Evolutionary conservation across 2,329 filamentous ascomycete genomes (phyloP), one percentile per base, ranked within the genome.

Genomic region (Talaromyces sp.): DNA sequence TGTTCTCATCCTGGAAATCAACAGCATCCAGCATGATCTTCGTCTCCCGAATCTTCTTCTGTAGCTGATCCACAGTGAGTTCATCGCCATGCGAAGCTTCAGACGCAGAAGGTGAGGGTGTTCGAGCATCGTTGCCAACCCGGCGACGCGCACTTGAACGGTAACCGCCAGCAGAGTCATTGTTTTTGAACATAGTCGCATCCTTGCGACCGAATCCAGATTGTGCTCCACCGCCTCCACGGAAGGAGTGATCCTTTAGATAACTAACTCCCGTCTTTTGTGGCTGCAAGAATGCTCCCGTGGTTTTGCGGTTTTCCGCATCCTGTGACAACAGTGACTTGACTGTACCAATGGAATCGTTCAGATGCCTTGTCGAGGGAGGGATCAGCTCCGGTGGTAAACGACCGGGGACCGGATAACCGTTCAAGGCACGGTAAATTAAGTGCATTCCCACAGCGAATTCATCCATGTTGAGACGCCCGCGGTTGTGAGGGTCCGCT

Each of bases 361-460:
- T 93, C 65, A 99, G 84, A 72, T 97, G 96, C 59, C 93, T 86
- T 10, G 93, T 96, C 1, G 94, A 97, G 1, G 94, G 94, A 19
- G 94, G 94, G 6, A 97, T 87, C 55, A 99, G 84, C 77, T 99
- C 94, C 0, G 94, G 86, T 8, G 94, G 94, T 10, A 99, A 81
- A 40, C 88, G 87, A 65, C 86, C 89, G 14, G 94, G 94, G 29
- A 97, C 82, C 1, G 93, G 92, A 67, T 97, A 97, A 32, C 93
- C 93, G 66, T 99, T 97, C 48, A 99, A 82, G 70, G 95, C 96
- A 65, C 94, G 85, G 77, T 99, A 99, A 65, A 99, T 99, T 75
- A 99, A 78, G 81, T 99, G 94, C 94, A 99, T 99, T 9, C 92
- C 91, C 47, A 99, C 93, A 8, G 94, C 92, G 69, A 99, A 99